Conservation (phyloP, 331 rosid species). For the Malus hybrid region DNA sequence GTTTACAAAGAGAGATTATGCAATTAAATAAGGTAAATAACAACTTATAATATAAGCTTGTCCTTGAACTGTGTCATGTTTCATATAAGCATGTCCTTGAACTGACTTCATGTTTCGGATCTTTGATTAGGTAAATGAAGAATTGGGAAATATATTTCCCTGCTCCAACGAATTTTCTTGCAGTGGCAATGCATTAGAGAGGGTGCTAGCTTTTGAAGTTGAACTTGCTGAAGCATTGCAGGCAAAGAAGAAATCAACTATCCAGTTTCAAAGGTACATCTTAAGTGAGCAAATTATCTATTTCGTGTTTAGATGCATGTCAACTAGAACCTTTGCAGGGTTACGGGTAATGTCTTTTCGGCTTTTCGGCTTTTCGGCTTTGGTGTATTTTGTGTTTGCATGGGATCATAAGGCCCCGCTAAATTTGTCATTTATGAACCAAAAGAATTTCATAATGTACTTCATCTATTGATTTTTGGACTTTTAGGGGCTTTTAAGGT, state of each 20-base stretch:
- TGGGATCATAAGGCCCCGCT: too few species aligned
- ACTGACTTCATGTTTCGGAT: conserved; percentile 7
- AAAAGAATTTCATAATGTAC: too few species aligned
- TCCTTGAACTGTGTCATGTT: neutral
- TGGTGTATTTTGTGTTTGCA: too few species aligned
- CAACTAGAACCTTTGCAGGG: neutral
- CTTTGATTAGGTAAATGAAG: conserved; percentile 70
- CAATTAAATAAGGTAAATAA: conserved; percentile 63
- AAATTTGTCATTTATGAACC: too few species aligned
- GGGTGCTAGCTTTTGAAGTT: conserved; percentile 92
- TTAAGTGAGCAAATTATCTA: neutral
- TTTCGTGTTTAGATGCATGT: neutral
- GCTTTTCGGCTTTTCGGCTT: too few species aligned
- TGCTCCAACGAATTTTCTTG: conserved; percentile 46
- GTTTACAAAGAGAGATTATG: conserved; percentile 60
- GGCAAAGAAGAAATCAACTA: conserved; percentile 61
- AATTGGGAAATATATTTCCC: conserved; percentile 72
- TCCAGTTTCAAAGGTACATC: conserved; percentile 86
- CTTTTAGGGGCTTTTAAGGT: too few species aligned
- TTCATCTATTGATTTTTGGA: too few species aligned
- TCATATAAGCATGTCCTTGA: neutral
- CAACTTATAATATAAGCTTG: neutral
- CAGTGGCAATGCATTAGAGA: conserved; percentile 84
- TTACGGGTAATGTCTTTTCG: too few species aligned
- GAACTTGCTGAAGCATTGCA: conserved; percentile 91